Evolutionary conservation across 371 early-diverging fungal species (phyloP), one percentile per base, ranked within the genome.

Genomic region (Circinella minor): DNA sequence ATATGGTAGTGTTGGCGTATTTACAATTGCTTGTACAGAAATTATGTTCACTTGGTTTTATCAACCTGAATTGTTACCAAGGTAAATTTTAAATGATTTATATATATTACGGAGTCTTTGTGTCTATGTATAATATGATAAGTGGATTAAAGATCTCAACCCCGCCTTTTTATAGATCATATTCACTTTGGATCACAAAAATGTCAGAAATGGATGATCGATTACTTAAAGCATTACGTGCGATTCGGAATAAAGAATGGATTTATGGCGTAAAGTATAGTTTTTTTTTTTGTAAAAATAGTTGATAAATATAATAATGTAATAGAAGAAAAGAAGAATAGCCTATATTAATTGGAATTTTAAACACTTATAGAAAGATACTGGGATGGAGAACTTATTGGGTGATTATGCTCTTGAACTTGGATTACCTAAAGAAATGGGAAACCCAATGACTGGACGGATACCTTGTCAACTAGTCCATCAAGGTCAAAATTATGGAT

Each of bases 21-120:
- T 91, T 71, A 80, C 87, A 43, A 14, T 86, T 37, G 81, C 85
- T 8, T 85, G 86, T 61, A 83, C 89, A 20, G 87, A 90, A 70
- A 90, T 90, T 65, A 89, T 91, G 82, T 89, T 79, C 63, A 81
- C 88, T 8, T 91, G 89, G 89, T 72, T 91, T 55, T 90, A 81
- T 71, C 86, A 77, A 37, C 86, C 87, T 0, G 43, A 74, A 27
- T 73, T 86, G n/a, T 51, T 88, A 54, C 88, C 88, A 68, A 85
- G 80, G 87, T 88, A 80, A 43, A 9, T 43, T 9, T 9, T 43
- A n/a, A n/a, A n/a, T n/a, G n/a, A n/a, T n/a, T n/a, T n/a, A n/a
- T n/a, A n/a, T n/a, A 11, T 43, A 43, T 43, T 27, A 27, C 27
- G 27, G 27, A 27, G 27, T 27, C 62, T 63, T 34, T 67, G 11